Evolutionary conservation across 2,329 filamentous ascomycete species (phyloP).

Genomic region (Beauveria sp.): DNA sequence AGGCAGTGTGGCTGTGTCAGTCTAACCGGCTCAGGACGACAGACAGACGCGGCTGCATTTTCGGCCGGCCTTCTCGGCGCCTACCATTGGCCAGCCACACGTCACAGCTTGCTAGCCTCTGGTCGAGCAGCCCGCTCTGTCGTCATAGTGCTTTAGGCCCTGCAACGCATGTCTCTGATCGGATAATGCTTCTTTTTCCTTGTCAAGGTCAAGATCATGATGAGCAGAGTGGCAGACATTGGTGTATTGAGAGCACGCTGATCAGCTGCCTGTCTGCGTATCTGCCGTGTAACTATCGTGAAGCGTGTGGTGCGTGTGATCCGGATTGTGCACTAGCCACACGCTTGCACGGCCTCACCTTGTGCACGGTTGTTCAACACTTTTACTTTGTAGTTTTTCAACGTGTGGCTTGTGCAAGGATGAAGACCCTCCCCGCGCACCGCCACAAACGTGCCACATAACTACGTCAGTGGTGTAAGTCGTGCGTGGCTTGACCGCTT

Average conservation of each 20-base stretch:
- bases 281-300: background rate
- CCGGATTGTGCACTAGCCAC: background rate
- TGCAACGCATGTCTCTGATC: constrained; percentile 11
- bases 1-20: constrained; percentile 4
- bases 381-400: background rate
- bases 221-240: background rate
- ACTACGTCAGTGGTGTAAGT: constrained; percentile 6
- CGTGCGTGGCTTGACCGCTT: constrained; percentile 5
- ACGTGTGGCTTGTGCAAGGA: background rate
- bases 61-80: background rate
- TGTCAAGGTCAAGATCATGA: background rate
- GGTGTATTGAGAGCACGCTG: background rate
- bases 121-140: constrained; percentile 5
- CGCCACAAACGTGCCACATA: constrained; percentile 6
- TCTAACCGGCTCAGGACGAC: background rate
- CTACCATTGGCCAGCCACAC: background rate
- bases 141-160: constrained; percentile 9
- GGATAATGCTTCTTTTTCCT: background rate
- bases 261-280: background rate
- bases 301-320: background rate
- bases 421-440: background rate
- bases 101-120: background rate
- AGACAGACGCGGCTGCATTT: constrained; percentile 2
- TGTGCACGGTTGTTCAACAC: too few relatives aligned
- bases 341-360: background rate